Conservation (phyloP, 2,329 filamentous ascomycete species). For the Coniochaeta sp. region DNA sequence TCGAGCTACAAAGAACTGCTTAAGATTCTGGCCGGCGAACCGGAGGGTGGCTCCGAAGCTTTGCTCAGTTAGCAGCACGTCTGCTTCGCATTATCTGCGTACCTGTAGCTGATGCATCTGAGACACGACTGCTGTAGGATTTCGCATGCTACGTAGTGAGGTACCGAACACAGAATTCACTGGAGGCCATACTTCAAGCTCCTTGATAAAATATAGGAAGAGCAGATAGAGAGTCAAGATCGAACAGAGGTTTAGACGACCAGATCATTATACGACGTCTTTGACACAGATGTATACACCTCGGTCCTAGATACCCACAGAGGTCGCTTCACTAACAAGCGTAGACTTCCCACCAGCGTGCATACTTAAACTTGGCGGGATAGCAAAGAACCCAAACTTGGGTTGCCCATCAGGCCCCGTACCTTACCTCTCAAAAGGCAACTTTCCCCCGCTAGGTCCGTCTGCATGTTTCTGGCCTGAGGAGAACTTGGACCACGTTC, state of each 20-base stretch:
- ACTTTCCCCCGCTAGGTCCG: background rate
- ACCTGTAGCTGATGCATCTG: background rate
- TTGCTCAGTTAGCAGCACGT: background rate
- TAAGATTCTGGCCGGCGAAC: background rate
- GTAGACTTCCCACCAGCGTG: too few species aligned
- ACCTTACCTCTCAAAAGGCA: background rate
- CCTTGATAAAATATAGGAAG: too few species aligned
- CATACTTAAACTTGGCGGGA: background rate
- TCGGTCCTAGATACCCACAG: too few species aligned
- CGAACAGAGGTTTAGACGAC: too few species aligned
- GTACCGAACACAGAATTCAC: too few species aligned
- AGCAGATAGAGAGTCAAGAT: too few species aligned
- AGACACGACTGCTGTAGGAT: background rate
- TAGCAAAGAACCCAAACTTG: background rate
- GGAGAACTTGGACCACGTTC: background rate
- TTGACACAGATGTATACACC: too few species aligned
- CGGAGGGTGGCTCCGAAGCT: background rate
- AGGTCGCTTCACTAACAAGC: too few species aligned
- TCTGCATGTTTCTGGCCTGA: background rate
- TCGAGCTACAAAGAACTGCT: background rate
- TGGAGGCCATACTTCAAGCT: too few species aligned
- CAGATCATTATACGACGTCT: too few species aligned
- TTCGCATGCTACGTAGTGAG: too few species aligned
- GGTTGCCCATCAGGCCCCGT: background rate
- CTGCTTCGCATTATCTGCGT: background rate